phyloP scores from a whole-genome alignment of 306 rosid genomes.

The Corylus americana region DNA sequence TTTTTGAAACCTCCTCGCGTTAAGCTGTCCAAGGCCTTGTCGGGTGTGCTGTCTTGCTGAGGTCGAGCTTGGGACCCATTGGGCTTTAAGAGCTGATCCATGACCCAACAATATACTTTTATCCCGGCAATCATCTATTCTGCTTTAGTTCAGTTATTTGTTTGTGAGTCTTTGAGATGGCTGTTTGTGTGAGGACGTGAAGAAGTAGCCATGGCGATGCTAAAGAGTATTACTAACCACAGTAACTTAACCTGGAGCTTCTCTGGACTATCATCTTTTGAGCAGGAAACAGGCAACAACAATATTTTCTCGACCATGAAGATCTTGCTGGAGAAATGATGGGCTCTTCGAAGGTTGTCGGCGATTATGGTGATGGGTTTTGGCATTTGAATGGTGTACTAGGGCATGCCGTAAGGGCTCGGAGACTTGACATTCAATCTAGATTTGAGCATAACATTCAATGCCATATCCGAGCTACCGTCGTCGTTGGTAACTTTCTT shows the following conservation, averaged over 20 bases:
- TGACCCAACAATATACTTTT: slow-evolving; percentile 37
- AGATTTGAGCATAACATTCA: slow-evolving; percentile 55
- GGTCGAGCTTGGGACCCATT: too few species aligned
- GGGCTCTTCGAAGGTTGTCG: slow-evolving; percentile 45
- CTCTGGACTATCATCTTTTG: background rate
- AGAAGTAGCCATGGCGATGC: slow-evolving; percentile 45
- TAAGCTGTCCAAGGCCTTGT: too few species aligned
- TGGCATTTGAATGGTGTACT: slow-evolving; percentile 60
- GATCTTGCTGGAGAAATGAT: slow-evolving; percentile 34
- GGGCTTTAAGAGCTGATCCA: too few species aligned
- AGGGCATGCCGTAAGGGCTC: slow-evolving; percentile 68
- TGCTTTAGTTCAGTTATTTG: slow-evolving; percentile 24
- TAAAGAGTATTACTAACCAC: slow-evolving; percentile 27
- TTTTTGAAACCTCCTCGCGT: too few species aligned
- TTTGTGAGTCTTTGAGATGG: slow-evolving; percentile 70
- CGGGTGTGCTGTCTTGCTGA: too few species aligned
- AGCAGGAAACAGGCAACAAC: slow-evolving; percentile 26
- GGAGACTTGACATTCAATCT: slow-evolving; percentile 46
- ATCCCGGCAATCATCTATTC: slow-evolving; percentile 46
- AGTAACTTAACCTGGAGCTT: slow-evolving; percentile 28
- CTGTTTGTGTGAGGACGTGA: slow-evolving; percentile 47
- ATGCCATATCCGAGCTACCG: slow-evolving; percentile 66
- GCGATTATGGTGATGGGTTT: slow-evolving; percentile 35
- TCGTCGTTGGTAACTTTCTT: slow-evolving; percentile 35
- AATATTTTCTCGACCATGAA: slow-evolving; percentile 40